Conservation (phyloP, 345 rosid species). For the Corchorus capsularis region DNA sequence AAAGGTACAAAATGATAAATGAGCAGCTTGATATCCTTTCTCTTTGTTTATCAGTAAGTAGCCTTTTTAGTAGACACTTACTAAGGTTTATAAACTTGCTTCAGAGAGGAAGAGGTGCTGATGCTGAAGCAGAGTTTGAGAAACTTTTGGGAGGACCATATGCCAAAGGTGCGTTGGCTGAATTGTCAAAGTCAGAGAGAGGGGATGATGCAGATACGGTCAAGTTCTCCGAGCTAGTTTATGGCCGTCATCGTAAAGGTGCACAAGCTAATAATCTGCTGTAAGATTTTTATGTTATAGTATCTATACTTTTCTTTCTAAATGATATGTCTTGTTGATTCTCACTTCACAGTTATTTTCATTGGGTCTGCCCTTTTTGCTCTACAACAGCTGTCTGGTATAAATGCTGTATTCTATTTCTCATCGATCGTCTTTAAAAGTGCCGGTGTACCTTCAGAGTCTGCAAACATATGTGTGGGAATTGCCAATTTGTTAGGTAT, state of each 20-base stretch:
- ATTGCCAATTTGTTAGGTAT: constrained; percentile 80
- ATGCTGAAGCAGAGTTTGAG: constrained; percentile 84
- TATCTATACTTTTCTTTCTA: constrained; percentile 23
- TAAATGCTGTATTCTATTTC: constrained; percentile 94
- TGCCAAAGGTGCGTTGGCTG: constrained; percentile 79
- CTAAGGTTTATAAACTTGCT: constrained; percentile 20
- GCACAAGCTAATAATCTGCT: constrained; percentile 26
- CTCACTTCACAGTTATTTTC: constrained; percentile 88
- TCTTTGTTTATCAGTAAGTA: constrained; percentile 4
- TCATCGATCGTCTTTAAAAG: constrained; percentile 91
- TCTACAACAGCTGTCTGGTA: constrained; percentile 97
- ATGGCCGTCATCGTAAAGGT: constrained; percentile 75
- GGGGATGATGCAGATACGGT: constrained; percentile 69
- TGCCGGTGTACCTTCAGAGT: constrained; percentile 87
- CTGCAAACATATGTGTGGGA: constrained; percentile 81
- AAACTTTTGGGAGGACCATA: constrained; percentile 72
- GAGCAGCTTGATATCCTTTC: constrained; percentile 5
- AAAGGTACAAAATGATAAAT: not conserved
- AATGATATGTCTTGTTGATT: constrained; percentile 35
- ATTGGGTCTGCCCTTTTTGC: constrained; percentile 91
- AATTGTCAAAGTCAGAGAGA: constrained; percentile 65
- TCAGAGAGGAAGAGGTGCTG: constrained; percentile 83
- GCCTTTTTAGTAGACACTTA: not conserved
- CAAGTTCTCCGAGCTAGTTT: constrained; percentile 66
- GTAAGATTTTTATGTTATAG: not conserved